Evolutionary conservation across 441 rosid species (phyloP).

Genomic region (Geranium incanum): DNA sequence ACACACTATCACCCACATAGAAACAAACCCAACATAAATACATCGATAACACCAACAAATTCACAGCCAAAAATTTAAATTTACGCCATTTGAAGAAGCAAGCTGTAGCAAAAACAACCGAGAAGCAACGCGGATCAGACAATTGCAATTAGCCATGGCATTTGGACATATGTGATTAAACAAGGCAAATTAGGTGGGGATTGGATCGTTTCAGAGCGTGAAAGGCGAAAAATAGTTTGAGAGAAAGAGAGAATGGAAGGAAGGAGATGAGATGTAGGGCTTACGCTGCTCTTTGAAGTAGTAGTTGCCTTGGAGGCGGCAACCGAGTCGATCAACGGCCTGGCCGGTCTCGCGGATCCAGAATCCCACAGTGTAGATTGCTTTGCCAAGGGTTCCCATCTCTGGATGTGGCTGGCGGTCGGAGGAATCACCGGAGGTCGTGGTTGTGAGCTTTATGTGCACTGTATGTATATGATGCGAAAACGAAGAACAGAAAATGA

Average conservation of each 20-base stretch:
- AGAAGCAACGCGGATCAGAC: slow-evolving; percentile 7
- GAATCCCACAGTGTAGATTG: neutral
- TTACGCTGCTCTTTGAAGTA: slow-evolving; percentile 80
- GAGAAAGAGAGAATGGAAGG: slow-evolving; percentile 5
- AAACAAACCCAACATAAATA: slow-evolving; percentile 7
- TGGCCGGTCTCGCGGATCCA: slow-evolving; percentile 47
- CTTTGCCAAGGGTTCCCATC: neutral
- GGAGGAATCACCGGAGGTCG: neutral
- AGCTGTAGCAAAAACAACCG: slow-evolving; percentile 6
- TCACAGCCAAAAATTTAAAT: neutral
- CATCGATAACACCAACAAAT: slow-evolving; percentile 3
- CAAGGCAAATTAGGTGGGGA: neutral
- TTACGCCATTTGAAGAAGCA: slow-evolving; percentile 1
- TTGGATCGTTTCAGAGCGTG: slow-evolving; percentile 16
- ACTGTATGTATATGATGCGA: too few relatives aligned
- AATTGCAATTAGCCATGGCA: neutral
- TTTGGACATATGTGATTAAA: neutral
- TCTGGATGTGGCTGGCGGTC: neutral
- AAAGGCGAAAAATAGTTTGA: neutral
- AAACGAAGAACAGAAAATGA: too few relatives aligned
- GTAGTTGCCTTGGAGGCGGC: slow-evolving; percentile 80
- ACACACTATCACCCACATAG: slow-evolving; percentile 37
- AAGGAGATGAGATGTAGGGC: slow-evolving; percentile 6
- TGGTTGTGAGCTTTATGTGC: too few relatives aligned
- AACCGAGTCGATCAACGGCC: slow-evolving; percentile 87